Base-by-base conservation (phyloP, 768 basidiomycete species). In the Mrakia gelida region DNA sequence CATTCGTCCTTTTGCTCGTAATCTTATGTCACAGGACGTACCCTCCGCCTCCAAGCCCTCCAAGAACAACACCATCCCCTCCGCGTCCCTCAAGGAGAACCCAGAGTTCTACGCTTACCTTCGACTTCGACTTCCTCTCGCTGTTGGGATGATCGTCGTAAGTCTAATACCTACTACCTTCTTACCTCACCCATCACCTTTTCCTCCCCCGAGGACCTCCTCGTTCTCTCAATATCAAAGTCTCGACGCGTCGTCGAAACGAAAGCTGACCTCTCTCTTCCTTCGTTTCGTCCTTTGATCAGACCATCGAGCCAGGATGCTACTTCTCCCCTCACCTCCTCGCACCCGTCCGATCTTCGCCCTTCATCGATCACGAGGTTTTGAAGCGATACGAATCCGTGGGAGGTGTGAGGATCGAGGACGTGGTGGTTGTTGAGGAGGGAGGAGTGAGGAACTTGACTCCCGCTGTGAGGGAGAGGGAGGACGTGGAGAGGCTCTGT, bases 391-490 rank as follows among this genome's bases (percentile, higher is more conserved):
- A 94, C 81, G 90, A 92, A 81, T 85, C 86, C 49, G 92, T 98
- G 32, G 96, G 96, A 21, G 96, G 95, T 0, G 92, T 98, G 2
- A 86, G 95, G 72, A 95, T 98, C 80, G 96, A 98, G 84, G 96
- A 98, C 83, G 94, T 92, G 41, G 88, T 98, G 5, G 84, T 92
- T 10, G 90, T 99, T 79, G 93, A 90, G 0, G 84, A 87, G 77
- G 86, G 87, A 18, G 92, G 92, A 10, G 89, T 88, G 81, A 90
- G 94, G 86, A 96, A 95, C 85, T 82, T 97, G 80, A 97, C 96
- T 0, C 91, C 90, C 10, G 92, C 93, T 15, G 88, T 86, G 75
- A 94, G 94, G 83, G 93, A 93, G 76, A 88, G 91, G 5, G 89
- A 87, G 3, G 94, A 92, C 90, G 82, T 98, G 11, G 96, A 98